Base-by-base conservation (phyloP, 805 yeast genomes). In the Nakazawaea ishiwadae region DNA sequence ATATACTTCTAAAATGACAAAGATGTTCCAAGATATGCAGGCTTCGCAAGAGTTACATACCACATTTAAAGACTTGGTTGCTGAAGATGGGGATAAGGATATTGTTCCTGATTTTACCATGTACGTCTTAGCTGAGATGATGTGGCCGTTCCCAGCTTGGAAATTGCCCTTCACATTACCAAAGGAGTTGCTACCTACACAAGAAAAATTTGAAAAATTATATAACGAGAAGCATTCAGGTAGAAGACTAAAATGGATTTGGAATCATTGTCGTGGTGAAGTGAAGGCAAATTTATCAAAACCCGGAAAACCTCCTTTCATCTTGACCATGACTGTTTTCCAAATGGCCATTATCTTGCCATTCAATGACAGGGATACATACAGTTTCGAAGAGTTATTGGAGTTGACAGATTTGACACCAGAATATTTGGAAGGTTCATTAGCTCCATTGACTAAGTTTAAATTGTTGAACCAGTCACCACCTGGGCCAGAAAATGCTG, bases 211-310 rank as follows among this genome's bases (percentile, higher is more conserved):
- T 42, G 79, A 79, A 43, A 71, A 74, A 31, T 71, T 84, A 45
- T 95, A 91, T 60, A 70, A 76, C 32, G 66, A 71, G 27, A 82
- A 84, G 53, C 97, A 91, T 61, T 77, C 70, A 47, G 97, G 97
- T 10, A 76, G 98, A 61, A 80, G 87, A 49, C 74, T 93, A 52
- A 84, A 86, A 56, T 93, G 99, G 99, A 74, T 91, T 45, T 93
- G 97, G 97, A 84, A 88, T 53, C 79, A 87, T 57, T 87, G 95
- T 35, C 84, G 91, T 60, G 93, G 95, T 46, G 99, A 93, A 59
- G 64, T 93, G 44, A 85, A 82, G 61, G 96, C 95, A 9, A 84
- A 87, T 56, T 73, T 89, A 48, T 76, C 91, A 5, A 81, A 82
- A 51, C 81, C 84, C 28, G 90, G 90, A 5, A 82, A 80, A 56